Base-by-base conservation (phyloP, 352 stramenopile genomes). In the Pythium dissimile region DNA sequence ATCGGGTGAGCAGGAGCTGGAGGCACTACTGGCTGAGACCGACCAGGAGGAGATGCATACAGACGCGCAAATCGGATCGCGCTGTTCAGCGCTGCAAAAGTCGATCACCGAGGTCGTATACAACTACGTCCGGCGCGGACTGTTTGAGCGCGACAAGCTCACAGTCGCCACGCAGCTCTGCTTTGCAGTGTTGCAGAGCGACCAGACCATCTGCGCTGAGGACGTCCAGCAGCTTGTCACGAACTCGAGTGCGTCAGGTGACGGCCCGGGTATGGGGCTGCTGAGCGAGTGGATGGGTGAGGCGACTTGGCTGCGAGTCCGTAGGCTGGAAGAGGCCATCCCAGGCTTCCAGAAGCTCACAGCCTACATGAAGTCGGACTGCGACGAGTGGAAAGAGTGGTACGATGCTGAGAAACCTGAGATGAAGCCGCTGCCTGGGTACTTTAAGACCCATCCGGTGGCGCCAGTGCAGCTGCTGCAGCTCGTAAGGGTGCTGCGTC, bases 341-440 rank as follows among this genome's bases (percentile, higher is more conserved):
- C 66, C 85, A 18, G 76, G 73, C 26, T 94, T 98, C 44, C 75
- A 96, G 53, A 96, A 94, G 46, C 77, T 99, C 24, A 92, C 91
- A 4, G 94, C 97, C 37, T 86, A 81, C 31, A 98, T 99, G 86
- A 94, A 97, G 34, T 88, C 79, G 2, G 96, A 99, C 54, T 87
- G 84, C 10, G 96, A 99, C 46, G 96, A 98, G 47, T 99, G 96
- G 96, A 77, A 80, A 43, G 76, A 89, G 50, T 99, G 93, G 92
- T 98, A 92, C 64, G 89, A 98, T 32, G 64, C 84, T 9, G 92
- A 97, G 44, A 89, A 91, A 20, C 92, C 93, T 0, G 96, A 99
- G 72, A 61, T 71, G 16, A 77, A 78, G 18, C 72, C 89, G 21
- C 75, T 98, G n/a, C 96, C 96, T 21, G 94, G 94, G 15, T 82